Percentiles rank a stretch among this genome's conserved stretches.
Conservation (phyloP, 805 yeast species). For the Metschnikowia gelsemii region DNA sequence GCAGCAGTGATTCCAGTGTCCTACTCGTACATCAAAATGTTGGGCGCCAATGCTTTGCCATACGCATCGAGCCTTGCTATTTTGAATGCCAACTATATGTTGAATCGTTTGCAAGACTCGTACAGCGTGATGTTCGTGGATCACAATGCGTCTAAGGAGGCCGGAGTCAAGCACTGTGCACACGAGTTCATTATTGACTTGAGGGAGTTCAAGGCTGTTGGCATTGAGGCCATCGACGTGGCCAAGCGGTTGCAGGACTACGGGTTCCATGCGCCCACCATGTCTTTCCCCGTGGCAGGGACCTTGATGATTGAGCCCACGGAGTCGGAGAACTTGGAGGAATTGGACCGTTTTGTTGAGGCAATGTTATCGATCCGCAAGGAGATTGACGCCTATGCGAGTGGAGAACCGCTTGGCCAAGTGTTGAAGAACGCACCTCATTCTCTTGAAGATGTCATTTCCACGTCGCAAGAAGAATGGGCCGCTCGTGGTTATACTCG, state of each 20-base stretch:
- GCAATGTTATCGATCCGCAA: slow-evolving; percentile 78
- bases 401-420: slow-evolving; percentile 62
- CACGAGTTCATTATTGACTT: slow-evolving; percentile 95
- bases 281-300: slow-evolving; percentile 98
- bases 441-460: slow-evolving; percentile 72
- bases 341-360: slow-evolving; percentile 86
- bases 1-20: slow-evolving; percentile 92
- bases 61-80: slow-evolving; percentile 88
- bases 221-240: slow-evolving; percentile 92
- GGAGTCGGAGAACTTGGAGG: slow-evolving; percentile 86
- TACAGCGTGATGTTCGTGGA: slow-evolving; percentile 77
- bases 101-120: slow-evolving; percentile 65
- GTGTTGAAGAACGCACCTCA: slow-evolving; percentile 92
- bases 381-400: slow-evolving; percentile 74
- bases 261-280: slow-evolving; percentile 98
- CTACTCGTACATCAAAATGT: slow-evolving; percentile 90
- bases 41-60: slow-evolving; percentile 84
- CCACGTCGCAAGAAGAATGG: slow-evolving; percentile 68
- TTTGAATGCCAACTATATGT: slow-evolving; percentile 95
- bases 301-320: slow-evolving; percentile 98
- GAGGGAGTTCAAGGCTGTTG: slow-evolving; percentile 74
- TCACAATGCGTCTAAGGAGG: slow-evolving; percentile 37
- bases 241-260: slow-evolving; percentile 97
- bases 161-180: slow-evolving; percentile 75
- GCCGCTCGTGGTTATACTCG: slow-evolving; percentile 81